Evolutionary conservation across 306 rosid species (phyloP).

Genomic region (Notholithocarpus densiflorus): DNA sequence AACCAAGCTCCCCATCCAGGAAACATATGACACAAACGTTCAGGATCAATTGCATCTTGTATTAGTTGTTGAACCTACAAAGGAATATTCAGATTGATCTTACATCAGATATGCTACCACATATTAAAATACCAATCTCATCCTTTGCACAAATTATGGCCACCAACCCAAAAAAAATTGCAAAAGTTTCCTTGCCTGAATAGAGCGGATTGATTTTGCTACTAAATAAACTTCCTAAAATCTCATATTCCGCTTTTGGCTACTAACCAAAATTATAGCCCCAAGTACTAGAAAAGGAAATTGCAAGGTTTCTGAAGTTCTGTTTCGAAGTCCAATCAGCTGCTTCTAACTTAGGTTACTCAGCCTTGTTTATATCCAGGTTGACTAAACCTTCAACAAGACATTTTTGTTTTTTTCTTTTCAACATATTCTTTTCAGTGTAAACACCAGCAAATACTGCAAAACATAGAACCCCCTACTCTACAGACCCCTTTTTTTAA

Average conservation of each 20-base stretch:
- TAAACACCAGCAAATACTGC: too few species aligned
- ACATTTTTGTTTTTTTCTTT: too few species aligned
- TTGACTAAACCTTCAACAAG: too few species aligned
- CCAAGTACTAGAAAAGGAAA: too few species aligned
- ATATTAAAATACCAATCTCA: not conserved
- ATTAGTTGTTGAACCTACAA: slow-evolving; percentile 87
- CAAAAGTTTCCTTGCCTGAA: not conserved
- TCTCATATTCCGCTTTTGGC: not conserved
- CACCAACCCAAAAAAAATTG: too few species aligned
- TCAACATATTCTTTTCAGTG: too few species aligned
- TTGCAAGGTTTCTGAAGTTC: not conserved
- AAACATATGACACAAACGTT: slow-evolving; percentile 80
- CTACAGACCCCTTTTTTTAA: too few species aligned
- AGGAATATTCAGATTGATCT: slow-evolving; percentile 3
- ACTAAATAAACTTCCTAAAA: not conserved
- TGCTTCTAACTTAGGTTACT: not conserved
- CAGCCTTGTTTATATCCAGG: not conserved
- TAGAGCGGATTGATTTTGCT: not conserved
- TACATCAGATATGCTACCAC: not conserved
- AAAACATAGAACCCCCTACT: too few species aligned
- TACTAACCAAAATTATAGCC: too few species aligned
- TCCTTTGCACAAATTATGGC: not conserved
- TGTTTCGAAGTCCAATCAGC: not conserved
- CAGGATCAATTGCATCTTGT: slow-evolving; percentile 89
- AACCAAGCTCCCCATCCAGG: slow-evolving; percentile 98